These are phyloP conservation scores for Tritrichomonas musculus DNA, from an alignment of 208 protist species.

Conservation along the genomic window DNA sequence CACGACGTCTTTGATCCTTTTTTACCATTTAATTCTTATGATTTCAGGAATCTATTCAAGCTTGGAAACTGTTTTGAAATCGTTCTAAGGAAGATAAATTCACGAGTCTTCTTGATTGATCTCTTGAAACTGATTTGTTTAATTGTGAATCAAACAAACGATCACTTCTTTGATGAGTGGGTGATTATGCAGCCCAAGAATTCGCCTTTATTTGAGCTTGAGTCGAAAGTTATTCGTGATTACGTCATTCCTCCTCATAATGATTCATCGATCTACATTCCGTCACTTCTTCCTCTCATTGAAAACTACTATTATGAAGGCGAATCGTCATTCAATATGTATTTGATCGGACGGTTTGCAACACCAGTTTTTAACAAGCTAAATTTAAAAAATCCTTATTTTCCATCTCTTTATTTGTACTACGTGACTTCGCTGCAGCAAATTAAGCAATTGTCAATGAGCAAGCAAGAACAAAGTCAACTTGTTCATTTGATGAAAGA, in stretches of 20 bases:
- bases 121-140: neutral
- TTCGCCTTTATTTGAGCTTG: neutral
- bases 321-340: neutral
- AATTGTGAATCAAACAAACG: neutral
- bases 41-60: neutral
- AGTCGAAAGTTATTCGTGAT: neutral
- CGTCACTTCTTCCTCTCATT: neutral
- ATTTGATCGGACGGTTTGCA: neutral
- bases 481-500: no score
- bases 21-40: neutral
- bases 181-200: neutral
- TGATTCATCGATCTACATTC: neutral
- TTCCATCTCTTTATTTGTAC: no score
- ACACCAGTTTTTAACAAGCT: neutral
- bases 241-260: neutral
- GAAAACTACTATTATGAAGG: neutral
- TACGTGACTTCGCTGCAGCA: no score
- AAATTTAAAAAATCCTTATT: neutral
- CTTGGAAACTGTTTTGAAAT: neutral
- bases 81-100: neutral
- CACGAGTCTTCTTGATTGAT: neutral
- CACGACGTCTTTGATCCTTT: neutral
- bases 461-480: no score
- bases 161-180: constrained; percentile 29
- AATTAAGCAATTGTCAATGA: no score